These are phyloP conservation scores for Kazachstania sp. DNA, from an alignment of 1,139 yeast genomes.

Conservation along the genomic window DNA sequence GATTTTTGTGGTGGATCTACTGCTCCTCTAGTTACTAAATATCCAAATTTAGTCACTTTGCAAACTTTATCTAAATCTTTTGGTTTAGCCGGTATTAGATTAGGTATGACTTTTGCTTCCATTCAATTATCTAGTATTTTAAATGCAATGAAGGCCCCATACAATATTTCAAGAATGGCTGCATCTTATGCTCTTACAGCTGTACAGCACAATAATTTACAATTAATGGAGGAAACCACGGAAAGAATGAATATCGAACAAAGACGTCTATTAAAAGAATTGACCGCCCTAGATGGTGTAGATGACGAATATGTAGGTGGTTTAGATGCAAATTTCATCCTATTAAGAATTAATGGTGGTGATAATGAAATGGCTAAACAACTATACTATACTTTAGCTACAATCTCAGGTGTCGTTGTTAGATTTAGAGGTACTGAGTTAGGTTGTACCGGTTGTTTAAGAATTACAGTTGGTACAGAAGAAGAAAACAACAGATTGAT, in stretches of 20 bases:
- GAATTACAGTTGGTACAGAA: constrained; percentile 79
- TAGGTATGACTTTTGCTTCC: constrained; percentile 70
- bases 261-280: constrained; percentile 40
- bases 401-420: constrained; percentile 66
- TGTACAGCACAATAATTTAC: constrained; percentile 49
- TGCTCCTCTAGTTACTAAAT: constrained; percentile 72
- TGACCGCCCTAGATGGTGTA: constrained; percentile 50
- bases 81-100: constrained; percentile 89
- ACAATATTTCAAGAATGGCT: constrained; percentile 80
- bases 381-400: constrained; percentile 64
- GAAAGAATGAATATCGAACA: constrained; percentile 49
- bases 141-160: constrained; percentile 92
- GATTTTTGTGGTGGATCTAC: constrained; percentile 78
- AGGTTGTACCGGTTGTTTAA: constrained; percentile 78
- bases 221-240: constrained; percentile 50
- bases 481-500: constrained; percentile 60
- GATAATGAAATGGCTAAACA: constrained; percentile 55
- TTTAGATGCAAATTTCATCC: constrained; percentile 72
- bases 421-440: constrained; percentile 85
- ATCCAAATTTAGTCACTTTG: constrained; percentile 76
- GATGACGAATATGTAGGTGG: constrained; percentile 76
- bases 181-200: constrained; percentile 72
- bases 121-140: constrained; percentile 53
- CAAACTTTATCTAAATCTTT: constrained; percentile 92
- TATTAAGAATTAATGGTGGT: constrained; percentile 58